phyloP scores from a whole-genome alignment of 176 grass and related monocot species.

The Bothriochloa decipiens region DNA sequence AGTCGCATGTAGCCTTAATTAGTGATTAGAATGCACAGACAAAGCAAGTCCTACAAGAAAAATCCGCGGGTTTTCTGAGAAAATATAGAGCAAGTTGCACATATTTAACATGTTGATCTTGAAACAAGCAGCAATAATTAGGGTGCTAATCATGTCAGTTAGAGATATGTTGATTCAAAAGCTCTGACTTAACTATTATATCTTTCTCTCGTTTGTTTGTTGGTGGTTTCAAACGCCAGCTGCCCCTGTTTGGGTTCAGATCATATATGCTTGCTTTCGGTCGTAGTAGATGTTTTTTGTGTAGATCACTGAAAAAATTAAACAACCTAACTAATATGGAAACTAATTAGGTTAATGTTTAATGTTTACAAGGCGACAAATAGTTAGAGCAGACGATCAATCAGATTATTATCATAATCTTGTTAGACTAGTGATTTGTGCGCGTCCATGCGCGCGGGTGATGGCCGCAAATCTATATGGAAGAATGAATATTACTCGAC shows the following conservation, averaged over 20 bases:
- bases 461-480: too few relatives aligned
- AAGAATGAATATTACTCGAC: too few relatives aligned
- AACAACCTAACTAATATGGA: neutral
- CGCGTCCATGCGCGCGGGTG: too few relatives aligned
- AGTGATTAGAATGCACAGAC: neutral
- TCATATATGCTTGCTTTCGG: neutral
- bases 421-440: too few relatives aligned
- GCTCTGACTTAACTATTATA: neutral
- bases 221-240: slow-evolving; percentile 4
- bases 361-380: slow-evolving; percentile 14
- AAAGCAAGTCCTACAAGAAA: neutral
- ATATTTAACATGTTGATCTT: neutral
- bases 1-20: too few relatives aligned
- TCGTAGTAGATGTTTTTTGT: neutral
- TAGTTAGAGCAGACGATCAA: neutral
- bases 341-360: neutral
- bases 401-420: neutral
- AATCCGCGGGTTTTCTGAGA: neutral
- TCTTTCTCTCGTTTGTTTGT: neutral
- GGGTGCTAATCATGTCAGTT: neutral
- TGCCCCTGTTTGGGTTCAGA: slow-evolving; percentile 1
- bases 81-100: slow-evolving; percentile 10
- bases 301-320: neutral
- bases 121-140: neutral
- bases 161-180: neutral